phyloP scores from a whole-genome alignment of 306 rosid species.

The Rosa chinensis region DNA sequence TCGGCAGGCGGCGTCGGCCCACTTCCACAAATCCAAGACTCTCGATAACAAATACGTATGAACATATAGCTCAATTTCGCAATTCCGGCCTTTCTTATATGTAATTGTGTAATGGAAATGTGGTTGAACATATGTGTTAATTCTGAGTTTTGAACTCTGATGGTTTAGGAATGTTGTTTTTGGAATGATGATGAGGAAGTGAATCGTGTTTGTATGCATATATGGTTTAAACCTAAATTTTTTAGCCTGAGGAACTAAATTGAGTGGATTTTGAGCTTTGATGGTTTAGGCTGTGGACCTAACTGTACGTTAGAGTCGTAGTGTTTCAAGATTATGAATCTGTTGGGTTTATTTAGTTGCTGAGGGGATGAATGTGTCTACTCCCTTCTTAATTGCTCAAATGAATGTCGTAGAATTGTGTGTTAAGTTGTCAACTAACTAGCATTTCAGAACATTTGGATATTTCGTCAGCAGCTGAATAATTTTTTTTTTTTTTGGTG shows the following conservation, averaged over 20 bases:
- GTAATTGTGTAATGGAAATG: background rate
- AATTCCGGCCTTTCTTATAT: background rate
- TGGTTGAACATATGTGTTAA: background rate
- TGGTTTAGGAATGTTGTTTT: background rate
- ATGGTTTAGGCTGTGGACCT: background rate
- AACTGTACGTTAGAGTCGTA: background rate
- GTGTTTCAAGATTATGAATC: no score
- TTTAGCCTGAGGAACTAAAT: background rate
- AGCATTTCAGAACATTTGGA: background rate
- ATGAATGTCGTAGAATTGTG: background rate
- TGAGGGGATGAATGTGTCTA: background rate
- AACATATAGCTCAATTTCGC: background rate
- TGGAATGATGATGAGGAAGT: background rate
- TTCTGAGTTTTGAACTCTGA: background rate
- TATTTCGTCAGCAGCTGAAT: background rate
- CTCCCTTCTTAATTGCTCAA: background rate
- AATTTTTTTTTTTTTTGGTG: constrained; percentile 19
- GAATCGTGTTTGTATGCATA: background rate
- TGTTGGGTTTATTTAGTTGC: background rate
- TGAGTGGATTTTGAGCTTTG: background rate
- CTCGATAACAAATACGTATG: constrained; percentile 94
- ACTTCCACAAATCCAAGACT: constrained; percentile 88
- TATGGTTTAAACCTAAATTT: background rate
- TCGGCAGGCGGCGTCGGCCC: constrained; percentile 67
- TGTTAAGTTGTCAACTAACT: background rate